Conservation (phyloP, 2,329 filamentous ascomycete species). For the Penicillium nordicum region DNA sequence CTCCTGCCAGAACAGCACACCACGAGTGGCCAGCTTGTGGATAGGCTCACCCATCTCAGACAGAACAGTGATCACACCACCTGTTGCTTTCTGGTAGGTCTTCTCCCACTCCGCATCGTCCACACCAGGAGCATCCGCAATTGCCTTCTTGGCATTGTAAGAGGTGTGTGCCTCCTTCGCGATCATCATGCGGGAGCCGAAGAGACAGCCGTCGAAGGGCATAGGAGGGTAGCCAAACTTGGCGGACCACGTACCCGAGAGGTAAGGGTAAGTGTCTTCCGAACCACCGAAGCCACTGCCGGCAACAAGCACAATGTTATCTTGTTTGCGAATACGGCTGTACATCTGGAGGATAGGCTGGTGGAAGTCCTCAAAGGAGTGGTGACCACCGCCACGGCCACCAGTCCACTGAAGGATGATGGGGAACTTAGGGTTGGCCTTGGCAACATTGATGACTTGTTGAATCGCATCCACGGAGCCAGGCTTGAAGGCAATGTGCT, state of each 20-base stretch:
- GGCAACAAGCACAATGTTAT: constrained; percentile 84
- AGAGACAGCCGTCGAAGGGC: constrained; percentile 89
- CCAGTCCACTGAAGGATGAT: constrained; percentile 93
- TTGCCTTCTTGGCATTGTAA: constrained; percentile 81
- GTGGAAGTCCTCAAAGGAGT: constrained; percentile 95
- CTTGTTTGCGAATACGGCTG: constrained; percentile 74
- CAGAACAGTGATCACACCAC: constrained; percentile 91
- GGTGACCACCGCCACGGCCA: constrained; percentile 87
- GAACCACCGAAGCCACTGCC: constrained; percentile 89
- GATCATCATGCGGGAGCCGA: constrained; percentile 92
- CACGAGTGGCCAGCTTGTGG: constrained; percentile 95
- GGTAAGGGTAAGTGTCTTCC: constrained; percentile 87
- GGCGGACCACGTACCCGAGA: constrained; percentile 84
- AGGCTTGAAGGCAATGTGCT: constrained; percentile 93
- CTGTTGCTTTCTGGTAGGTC: constrained; percentile 85
- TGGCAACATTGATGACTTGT: constrained; percentile 85
- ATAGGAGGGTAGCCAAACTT: constrained; percentile 84
- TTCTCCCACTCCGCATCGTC: constrained; percentile 84
- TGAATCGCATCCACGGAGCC: constrained; percentile 86
- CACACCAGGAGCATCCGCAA: constrained; percentile 78
- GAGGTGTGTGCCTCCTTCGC: constrained; percentile 90
- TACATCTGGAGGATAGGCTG: constrained; percentile 91
- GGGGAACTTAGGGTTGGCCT: constrained; percentile 91
- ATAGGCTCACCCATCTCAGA: constrained; percentile 99
- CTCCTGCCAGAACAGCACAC: constrained; percentile 95